Base-by-base conservation (phyloP, 306 rosid species). In the Trifolium repens region DNA sequence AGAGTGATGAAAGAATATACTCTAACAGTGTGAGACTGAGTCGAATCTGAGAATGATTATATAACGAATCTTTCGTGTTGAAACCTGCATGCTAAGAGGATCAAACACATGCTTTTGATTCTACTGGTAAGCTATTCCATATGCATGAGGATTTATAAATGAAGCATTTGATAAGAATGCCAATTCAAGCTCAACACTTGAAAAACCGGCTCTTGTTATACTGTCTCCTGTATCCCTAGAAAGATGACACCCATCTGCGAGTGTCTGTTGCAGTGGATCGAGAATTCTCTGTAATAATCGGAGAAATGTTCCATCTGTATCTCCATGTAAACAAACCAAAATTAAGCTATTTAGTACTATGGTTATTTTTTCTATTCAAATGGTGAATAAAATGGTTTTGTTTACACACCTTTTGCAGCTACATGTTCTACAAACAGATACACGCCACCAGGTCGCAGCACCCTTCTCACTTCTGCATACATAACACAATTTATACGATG, bases 401-500 rank as follows among this genome's bases (percentile, higher is more conserved):
- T 22, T 58, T 57, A 8, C 24, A 37, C 68, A 89, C 97, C 97
- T 92, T 85, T 76, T 5, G 96, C 97, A 43, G 93, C 96, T 19
- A 94, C 96, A 32, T 91, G 97, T 78, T 94, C 98, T 19, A 90
- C 84, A 78, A 90, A 91, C 39, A 87, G 69, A 79, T 90, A 94
- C 15, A 81, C 37, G 55, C 97, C 98, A 58, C 93, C 96, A 4
- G 93, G 97, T 74, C 87, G 79, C 34, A 91, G 83, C 67, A 94
- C 97, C 79, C 97, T 78, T 78, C 54, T 90, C 71, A 90, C 91
- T 89, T 94, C 97, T 94, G 75, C 81, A 80, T 69, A 61, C 44
- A 68, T 61, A 27, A 61, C 52, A 53, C 47, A 50, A 55, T 27
- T 30, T 69, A 9, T 67, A 71, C 42, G 9, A 39, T 39, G 35